A percentile compares a stretch with the other conserved stretches of the same genome.
phyloP scores from a whole-genome alignment of 139 green algal species.

The Cymbomonas tetramitiformis region DNA sequence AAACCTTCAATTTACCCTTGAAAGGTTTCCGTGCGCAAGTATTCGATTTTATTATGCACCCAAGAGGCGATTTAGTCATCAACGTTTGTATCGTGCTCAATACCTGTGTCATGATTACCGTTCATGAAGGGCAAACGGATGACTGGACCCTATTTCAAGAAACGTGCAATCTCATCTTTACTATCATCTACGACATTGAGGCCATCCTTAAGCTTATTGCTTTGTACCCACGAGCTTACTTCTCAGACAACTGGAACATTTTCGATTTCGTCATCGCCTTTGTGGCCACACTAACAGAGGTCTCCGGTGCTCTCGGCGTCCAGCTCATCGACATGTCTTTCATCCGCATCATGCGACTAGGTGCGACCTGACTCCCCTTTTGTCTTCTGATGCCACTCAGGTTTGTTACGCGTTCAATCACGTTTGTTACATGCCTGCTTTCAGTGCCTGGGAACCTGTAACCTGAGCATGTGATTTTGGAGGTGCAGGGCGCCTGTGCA shows the following conservation, averaged over 20 bases:
- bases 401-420: too few species aligned
- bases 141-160: neutral
- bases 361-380: too few species aligned
- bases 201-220: constrained; percentile 25
- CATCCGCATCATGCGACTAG: constrained; percentile 12
- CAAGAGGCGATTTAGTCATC: constrained; percentile 16
- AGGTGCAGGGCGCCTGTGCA: constrained; percentile 12
- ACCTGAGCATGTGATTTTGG: too few species aligned
- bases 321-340: constrained; percentile 4
- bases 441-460: too few species aligned
- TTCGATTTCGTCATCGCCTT: constrained; percentile 34
- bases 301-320: constrained; percentile 3
- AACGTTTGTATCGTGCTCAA: constrained; percentile 18
- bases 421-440: too few species aligned
- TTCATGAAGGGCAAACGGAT: constrained; percentile 10
- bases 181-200: constrained; percentile 30
- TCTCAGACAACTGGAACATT: constrained; percentile 17
- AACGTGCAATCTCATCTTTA: constrained; percentile 22
- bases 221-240: constrained; percentile 22
- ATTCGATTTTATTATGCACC: neutral
- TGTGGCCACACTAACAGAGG: constrained; percentile 1
- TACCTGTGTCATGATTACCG: constrained; percentile 10
- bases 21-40: too few species aligned
- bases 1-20: too few species aligned
- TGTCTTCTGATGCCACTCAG: too few species aligned